Evolutionary conservation across 2,329 filamentous ascomycete genomes (phyloP), one percentile per base, ranked within the genome.

Genomic region (Fusarium subtropicale): DNA sequence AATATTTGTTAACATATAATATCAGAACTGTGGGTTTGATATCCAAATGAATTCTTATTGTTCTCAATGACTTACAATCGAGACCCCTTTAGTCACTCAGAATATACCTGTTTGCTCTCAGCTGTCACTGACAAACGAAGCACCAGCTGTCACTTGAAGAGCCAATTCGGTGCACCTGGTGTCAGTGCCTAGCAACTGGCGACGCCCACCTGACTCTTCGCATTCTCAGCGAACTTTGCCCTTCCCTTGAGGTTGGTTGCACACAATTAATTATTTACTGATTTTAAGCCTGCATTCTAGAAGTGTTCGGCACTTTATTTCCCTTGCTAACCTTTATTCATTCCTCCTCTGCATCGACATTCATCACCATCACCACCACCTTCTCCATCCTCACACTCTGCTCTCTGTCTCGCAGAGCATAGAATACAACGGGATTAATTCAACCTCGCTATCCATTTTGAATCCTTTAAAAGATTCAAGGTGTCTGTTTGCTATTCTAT

Each of bases 171-270:
- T 50, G 50, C 54, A 64, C 54, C 45, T 34, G 48, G 24, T 22
- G 46, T 44, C 59, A 47, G 48, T 65, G 65, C 50, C 11, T 39
- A 52, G 46, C 50, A 60, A 51, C 50, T 55, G 59, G 26, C 45
- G 48, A 58, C 34, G 24, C 48, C 18, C 48, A 30, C 24, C 11
- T 18, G 39, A 20, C 24, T 39, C 24, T 20, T 22, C 7, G 3
- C 9, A 7, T 24, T 28, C 48, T 30, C 10, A 30, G 7, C 7
- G 13, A 52, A n/a, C 10, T 13, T 52, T 9, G 15, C 15, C 24
- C 34, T 51, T 30, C 22, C 11, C 10, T 48, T 6, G 10, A 33
- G 16, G 20, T 13, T n/a, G 10, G 48, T 41, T 18, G 48, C 34
- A 52, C 48, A 39, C 2, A 2, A 30, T 15, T 31, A 4, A 30